Percentiles rank a stretch among this genome's conserved stretches.
Evolutionary conservation across 2,329 filamentous ascomycete genomes (phyloP).

Genomic region (Microdochium paspali): DNA sequence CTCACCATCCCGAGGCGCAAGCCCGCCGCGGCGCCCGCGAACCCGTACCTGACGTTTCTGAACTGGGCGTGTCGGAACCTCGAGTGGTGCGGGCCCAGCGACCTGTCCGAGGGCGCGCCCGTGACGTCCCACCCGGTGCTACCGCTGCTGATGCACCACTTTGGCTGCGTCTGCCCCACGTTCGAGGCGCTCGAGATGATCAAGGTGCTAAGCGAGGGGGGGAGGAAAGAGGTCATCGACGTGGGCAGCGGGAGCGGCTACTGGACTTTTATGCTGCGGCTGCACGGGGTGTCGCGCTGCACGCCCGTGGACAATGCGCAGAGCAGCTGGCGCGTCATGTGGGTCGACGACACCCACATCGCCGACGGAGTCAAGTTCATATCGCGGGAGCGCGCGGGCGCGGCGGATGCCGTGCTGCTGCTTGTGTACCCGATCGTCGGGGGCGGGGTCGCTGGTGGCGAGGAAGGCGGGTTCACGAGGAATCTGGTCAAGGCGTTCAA

Average conservation of each 20-base stretch:
- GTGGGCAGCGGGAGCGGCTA: constrained; percentile 67
- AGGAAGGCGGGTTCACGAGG: constrained; percentile 55
- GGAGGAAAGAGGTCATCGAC: constrained; percentile 48
- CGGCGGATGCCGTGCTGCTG: constrained; percentile 49
- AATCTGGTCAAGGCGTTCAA: constrained; percentile 50
- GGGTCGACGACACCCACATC: constrained; percentile 58
- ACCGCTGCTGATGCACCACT: constrained; percentile 70
- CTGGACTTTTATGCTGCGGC: constrained; percentile 63
- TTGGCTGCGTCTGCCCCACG: constrained; percentile 62
- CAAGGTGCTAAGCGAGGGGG: constrained; percentile 42
- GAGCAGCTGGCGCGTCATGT: constrained; percentile 58
- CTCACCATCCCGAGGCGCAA: constrained; percentile 33
- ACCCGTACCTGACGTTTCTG: constrained; percentile 63
- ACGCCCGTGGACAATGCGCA: constrained; percentile 58
- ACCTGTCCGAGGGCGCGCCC: constrained; percentile 38
- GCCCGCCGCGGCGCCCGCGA: constrained; percentile 24
- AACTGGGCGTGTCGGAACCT: constrained; percentile 53
- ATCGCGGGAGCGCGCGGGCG: constrained; percentile 30
- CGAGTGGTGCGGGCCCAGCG: constrained; percentile 54
- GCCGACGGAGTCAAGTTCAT: constrained; percentile 53
- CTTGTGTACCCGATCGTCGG: constrained; percentile 67
- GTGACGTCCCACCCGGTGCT: constrained; percentile 55
- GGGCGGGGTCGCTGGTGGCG: constrained; percentile 52
- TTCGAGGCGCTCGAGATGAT: constrained; percentile 57
- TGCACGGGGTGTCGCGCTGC: constrained; percentile 39